Evolutionary conservation across 441 rosid species (phyloP).

Genomic region (Eutrema salsugineum): DNA sequence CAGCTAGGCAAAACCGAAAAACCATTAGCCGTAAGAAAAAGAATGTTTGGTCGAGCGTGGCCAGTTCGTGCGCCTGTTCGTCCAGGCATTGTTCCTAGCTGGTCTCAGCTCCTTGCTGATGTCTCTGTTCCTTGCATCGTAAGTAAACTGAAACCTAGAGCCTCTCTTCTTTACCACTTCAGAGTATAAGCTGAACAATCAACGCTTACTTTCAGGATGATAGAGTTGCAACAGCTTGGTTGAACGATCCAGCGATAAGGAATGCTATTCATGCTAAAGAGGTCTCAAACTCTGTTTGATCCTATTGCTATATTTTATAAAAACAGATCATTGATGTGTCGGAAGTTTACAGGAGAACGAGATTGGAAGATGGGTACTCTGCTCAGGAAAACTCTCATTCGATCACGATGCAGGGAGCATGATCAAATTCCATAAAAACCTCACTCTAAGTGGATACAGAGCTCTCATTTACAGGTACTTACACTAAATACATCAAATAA

Average conservation of each 20-base stretch:
- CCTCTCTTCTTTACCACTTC: background rate
- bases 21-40: conserved; percentile 72
- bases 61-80: conserved; percentile 78
- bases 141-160: conserved; percentile 22
- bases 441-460: conserved; percentile 63
- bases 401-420: conserved; percentile 74
- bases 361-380: conserved; percentile 59
- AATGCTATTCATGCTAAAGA: conserved; percentile 67
- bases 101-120: conserved; percentile 73
- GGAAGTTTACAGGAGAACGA: conserved; percentile 35
- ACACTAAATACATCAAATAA: background rate
- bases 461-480: conserved; percentile 77
- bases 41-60: conserved; percentile 98
- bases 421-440: conserved; percentile 73
- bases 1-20: conserved; percentile 53
- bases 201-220: conserved; percentile 47
- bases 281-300: conserved; percentile 33
- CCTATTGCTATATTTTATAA: background rate
- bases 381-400: conserved; percentile 43
- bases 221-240: conserved; percentile 71
- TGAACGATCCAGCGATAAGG: conserved; percentile 57
- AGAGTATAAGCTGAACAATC: background rate
- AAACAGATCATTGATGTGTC: background rate
- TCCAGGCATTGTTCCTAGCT: conserved; percentile 78
- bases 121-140: conserved; percentile 69